phyloP scores from a whole-genome alignment of 2,329 filamentous ascomycete genomes.

The Fusarium nanum region DNA sequence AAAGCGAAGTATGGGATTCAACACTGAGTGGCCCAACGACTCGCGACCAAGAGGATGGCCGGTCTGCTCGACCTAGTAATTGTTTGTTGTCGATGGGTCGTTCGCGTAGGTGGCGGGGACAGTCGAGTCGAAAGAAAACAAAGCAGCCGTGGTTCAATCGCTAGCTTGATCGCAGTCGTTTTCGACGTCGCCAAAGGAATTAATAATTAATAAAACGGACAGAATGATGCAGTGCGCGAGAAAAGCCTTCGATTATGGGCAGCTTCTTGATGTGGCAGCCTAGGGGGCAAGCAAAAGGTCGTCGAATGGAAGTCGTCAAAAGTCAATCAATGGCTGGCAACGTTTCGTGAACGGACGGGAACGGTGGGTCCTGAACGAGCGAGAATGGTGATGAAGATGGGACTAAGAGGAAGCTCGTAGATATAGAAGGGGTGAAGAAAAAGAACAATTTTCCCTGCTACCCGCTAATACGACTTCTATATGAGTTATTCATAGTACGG shows the following conservation, averaged over 20 bases:
- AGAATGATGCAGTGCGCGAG: conserved; percentile 9
- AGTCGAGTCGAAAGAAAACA: conserved; percentile 46
- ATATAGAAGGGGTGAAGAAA: conserved; percentile 28
- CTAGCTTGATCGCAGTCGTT: conserved; percentile 26
- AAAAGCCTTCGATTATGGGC: not conserved
- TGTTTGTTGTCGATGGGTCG: conserved; percentile 38
- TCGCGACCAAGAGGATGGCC: conserved; percentile 13
- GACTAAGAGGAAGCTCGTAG: conserved; percentile 17
- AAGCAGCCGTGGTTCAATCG: conserved; percentile 40
- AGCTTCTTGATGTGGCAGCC: conserved; percentile 8
- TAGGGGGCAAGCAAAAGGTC: conserved; percentile 22
- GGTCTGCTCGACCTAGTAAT: conserved; percentile 13
- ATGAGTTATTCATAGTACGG: conserved; percentile 42
- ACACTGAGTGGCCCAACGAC: conserved; percentile 10
- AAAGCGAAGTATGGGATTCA: conserved; percentile 1
- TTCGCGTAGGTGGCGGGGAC: conserved; percentile 44
- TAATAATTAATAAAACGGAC: conserved; percentile 39
- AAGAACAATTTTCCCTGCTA: conserved; percentile 37
- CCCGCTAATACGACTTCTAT: conserved; percentile 37
- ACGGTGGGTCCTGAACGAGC: conserved; percentile 40
- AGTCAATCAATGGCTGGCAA: conserved; percentile 39
- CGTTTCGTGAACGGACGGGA: conserved; percentile 41
- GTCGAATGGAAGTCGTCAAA: conserved; percentile 35
- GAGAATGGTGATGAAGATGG: conserved; percentile 20
- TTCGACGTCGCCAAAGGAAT: conserved; percentile 35